Evolutionary conservation across 2,329 filamentous ascomycete species (phyloP), one percentile per base, ranked within the genome.

Genomic region (Calonectria pseudoturangicola): DNA sequence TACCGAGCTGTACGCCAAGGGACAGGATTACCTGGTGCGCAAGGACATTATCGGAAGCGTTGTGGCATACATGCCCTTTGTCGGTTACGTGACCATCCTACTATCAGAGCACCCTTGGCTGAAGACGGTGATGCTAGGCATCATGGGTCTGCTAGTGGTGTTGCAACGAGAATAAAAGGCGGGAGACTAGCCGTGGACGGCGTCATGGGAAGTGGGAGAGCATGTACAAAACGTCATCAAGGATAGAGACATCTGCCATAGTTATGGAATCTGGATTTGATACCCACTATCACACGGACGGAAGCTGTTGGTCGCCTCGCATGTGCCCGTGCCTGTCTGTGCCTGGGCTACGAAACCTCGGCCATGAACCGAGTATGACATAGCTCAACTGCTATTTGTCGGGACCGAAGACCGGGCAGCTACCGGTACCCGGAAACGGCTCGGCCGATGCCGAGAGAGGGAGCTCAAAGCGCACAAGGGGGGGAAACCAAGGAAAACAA

Each of bases 11-110:
- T 98, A 98, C 83, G 96, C 97, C 3, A 88, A 88, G 47, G 95
- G 94, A 21, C 96, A 99, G 85, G 94, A 95, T 81, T 98, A 95
- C 83, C 89, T 99, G 56, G 92, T 94, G 82, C 91, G 97, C 72
- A 90, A 93, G 82, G 96, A 98, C 82, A 96, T 99, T 69, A 95
- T 99, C 70, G 97, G 97, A 56, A 98, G 94, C 78, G 97, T 98
- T 8, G 88, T 97, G 13, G 97, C 91, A 45, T 99, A 97, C 83
- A 92, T 98, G 70, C 97, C 97, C 0, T 97, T 97, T 80, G 95
- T 98, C 16, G 97, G 97, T 77, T 98, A 98, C 82, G 96, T 98
- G 56, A 99, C 97, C 2, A 99, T 99, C 79, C 88, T 98, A 84
- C 88, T 99, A 74, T 97, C 94, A 75, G 97, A 99, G 84, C 93